A percentile compares a stretch with the other conserved stretches of the same genome.
Conservation (phyloP, 768 basidiomycete species). For the Suillus placidus region DNA sequence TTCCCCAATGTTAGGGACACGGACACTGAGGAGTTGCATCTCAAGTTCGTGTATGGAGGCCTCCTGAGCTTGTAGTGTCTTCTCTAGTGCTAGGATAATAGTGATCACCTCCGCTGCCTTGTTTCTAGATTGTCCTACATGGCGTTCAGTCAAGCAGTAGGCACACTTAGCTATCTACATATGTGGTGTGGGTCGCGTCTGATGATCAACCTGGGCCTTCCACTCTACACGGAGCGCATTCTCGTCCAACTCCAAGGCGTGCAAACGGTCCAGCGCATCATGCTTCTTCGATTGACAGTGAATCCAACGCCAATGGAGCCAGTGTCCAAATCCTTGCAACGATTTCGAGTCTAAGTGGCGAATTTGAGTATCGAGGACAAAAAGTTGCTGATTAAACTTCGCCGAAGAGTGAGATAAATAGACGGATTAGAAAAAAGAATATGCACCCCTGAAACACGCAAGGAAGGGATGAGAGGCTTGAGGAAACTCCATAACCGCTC, state of each 20-base stretch:
- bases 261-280: background rate
- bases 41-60: background rate
- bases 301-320: slow-evolving; percentile 16
- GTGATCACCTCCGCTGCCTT: no score
- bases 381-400: slow-evolving; percentile 32
- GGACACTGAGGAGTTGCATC: background rate
- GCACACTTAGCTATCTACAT: background rate
- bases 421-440: background rate
- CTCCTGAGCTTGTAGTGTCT: background rate
- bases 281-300: slow-evolving; percentile 15
- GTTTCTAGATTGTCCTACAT: no score
- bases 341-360: slow-evolving; percentile 18
- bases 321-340: slow-evolving; percentile 17
- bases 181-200: background rate
- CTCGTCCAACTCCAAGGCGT: background rate
- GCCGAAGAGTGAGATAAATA: slow-evolving; percentile 16
- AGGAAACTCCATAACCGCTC: slow-evolving; percentile 30
- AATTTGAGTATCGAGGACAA: slow-evolving; percentile 29
- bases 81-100: background rate
- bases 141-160: background rate
- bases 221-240: slow-evolving; percentile 14
- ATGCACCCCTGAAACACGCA: slow-evolving; percentile 25
- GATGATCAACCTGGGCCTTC: slow-evolving; percentile 9
- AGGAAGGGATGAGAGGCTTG: slow-evolving; percentile 21
- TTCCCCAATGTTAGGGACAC: background rate